Evolutionary conservation across 2,329 filamentous ascomycete genomes (phyloP), one percentile per base, ranked within the genome.

Genomic region (Clarireedia paspali): DNA sequence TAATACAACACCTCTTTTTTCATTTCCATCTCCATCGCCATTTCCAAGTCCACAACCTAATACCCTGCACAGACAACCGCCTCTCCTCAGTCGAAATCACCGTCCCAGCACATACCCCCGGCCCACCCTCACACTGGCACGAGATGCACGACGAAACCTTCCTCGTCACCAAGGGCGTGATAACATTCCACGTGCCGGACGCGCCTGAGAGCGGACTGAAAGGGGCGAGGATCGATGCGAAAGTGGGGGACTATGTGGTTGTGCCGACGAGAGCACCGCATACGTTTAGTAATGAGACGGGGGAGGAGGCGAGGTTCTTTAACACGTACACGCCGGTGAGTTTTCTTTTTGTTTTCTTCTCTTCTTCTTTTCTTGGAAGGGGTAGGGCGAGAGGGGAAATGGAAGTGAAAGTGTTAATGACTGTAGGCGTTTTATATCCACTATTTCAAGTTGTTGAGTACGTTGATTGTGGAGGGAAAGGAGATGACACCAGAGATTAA

Each of bases 81-180:
- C 47, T 53, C 6, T 48, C 51, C 2, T 39, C 24, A 2, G 40
- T 52, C 2, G 54, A 56, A 9, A 14, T 45, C 1, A 56, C 46
- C 20, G 20, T 56, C 39, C 54, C 54, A 6, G 23, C 42, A 12
- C 34, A 40, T 20, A 15, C 50, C 3, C 50, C 36, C 26, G 42
- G 52, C 1, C 54, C 54, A 0, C 48, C 54, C 4, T 39, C 54
- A 7, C 54, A 56, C 24, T 56, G 54, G 54, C 48, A 56, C 14
- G 42, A 52, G 15, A 56, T 56, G 42, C 54, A 56, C 26, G 54
- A 52, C 44, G 42, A 56, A 24, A 42, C 40, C 0, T 56, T 56
- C 1, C 26, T 52, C 14, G 48, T 52, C 4, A 56, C 54, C 7
- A 47, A 56, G 17, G 48, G 48, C 0, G 20, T 42, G 3, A 15